Conservation (phyloP, 2,329 filamentous ascomycete genomes). For the Calonectria montana region DNA sequence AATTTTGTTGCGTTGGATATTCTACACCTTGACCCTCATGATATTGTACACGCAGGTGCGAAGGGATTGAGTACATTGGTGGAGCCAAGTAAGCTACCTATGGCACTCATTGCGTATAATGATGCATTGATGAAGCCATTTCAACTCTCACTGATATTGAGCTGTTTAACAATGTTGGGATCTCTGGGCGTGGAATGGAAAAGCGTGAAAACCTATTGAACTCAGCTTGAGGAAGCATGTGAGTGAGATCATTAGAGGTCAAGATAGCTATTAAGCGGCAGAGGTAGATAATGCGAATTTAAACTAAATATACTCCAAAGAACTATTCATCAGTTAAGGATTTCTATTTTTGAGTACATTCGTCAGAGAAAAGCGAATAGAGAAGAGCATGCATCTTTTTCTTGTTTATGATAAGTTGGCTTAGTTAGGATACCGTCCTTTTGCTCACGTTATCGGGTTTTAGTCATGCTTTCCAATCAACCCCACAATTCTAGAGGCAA, state of each 20-base stretch:
- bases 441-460: too few relatives aligned
- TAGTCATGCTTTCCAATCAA: too few relatives aligned
- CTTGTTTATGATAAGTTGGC: too few relatives aligned
- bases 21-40: conserved; percentile 2
- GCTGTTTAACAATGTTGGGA: conserved; percentile 5
- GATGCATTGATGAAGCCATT: conserved; percentile 4
- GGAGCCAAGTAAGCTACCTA: background rate
- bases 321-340: too few relatives aligned
- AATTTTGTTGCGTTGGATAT: conserved; percentile 6
- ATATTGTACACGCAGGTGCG: conserved; percentile 16
- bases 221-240: background rate
- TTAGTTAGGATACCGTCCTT: too few relatives aligned
- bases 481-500: too few relatives aligned
- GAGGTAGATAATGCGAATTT: background rate
- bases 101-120: conserved; percentile 9
- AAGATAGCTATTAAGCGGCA: too few relatives aligned
- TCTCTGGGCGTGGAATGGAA: conserved; percentile 22
- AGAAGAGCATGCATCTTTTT: too few relatives aligned
- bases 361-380: too few relatives aligned
- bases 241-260: background rate
- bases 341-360: too few relatives aligned
- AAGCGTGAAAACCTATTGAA: conserved; percentile 30
- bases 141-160: conserved; percentile 4
- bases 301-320: background rate
- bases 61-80: conserved; percentile 6